Conservation (phyloP, 140 eudicot species). For the Ambrosia hybrid region DNA sequence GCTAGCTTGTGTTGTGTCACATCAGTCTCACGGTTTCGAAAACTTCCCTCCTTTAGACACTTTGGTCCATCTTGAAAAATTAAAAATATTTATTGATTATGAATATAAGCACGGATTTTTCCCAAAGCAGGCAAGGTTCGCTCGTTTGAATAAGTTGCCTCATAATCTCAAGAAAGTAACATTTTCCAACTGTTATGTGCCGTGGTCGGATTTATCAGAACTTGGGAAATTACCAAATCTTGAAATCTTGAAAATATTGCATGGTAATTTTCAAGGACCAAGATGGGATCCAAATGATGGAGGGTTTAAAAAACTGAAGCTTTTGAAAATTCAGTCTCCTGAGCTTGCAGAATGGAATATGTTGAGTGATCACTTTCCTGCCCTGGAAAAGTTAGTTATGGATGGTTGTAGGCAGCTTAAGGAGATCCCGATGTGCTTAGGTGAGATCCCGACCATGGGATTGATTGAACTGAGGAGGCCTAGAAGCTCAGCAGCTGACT, state of each 20-base stretch:
- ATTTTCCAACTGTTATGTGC: conserved; percentile 19
- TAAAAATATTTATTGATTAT: not conserved
- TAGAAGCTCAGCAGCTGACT: not conserved
- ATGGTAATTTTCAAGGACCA: conserved; percentile 17
- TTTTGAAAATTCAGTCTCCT: conserved; percentile 13
- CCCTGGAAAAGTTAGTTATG: conserved; percentile 25
- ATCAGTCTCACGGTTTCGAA: not conserved
- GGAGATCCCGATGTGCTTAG: conserved; percentile 13
- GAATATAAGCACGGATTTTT: not conserved
- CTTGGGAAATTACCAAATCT: conserved; percentile 16
- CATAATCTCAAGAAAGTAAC: conserved; percentile 22
- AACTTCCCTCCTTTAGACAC: conserved; percentile 26
- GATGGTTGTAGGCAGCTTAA: conserved; percentile 21
- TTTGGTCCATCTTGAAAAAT: conserved; percentile 23
- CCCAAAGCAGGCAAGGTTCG: conserved; percentile 11
- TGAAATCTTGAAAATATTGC: conserved; percentile 19
- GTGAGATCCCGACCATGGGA: not conserved
- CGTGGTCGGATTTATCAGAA: conserved; percentile 17
- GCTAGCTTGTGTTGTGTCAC: conserved; percentile 13
- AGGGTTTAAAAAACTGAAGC: conserved; percentile 11
- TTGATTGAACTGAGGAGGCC: conserved; percentile 10
- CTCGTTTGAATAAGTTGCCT: conserved; percentile 18
- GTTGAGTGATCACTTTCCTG: conserved; percentile 30
- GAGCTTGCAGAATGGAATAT: conserved; percentile 28
- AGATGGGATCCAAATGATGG: conserved; percentile 18